Percentiles rank a stretch among this genome's conserved stretches.
Conservation (phyloP, 331 rosid genomes). For the Prunus yedoensis region DNA sequence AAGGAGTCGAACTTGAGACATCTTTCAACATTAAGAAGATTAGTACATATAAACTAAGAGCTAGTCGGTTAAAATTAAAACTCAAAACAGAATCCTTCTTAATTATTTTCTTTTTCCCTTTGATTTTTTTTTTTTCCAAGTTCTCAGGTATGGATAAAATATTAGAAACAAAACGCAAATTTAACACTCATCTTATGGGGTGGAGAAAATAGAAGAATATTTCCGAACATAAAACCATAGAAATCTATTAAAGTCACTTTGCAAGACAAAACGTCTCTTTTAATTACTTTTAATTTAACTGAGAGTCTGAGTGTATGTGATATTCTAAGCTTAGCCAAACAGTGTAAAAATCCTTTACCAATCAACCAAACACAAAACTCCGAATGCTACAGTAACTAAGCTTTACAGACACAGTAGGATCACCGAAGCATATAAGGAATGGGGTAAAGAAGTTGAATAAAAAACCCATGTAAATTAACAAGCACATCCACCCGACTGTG, state of each 20-base stretch:
- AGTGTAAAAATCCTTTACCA: not conserved
- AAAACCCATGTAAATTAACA: constrained; percentile 37
- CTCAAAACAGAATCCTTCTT: no score
- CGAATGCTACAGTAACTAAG: constrained; percentile 8
- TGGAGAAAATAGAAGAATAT: no score
- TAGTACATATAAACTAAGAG: no score
- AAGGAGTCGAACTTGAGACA: no score
- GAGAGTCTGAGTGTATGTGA: not conserved
- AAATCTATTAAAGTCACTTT: not conserved
- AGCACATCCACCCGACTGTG: constrained; percentile 78
- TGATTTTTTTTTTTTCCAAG: no score
- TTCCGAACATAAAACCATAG: not conserved
- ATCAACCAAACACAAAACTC: constrained; percentile 14
- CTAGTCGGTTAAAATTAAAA: no score
- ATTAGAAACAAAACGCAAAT: no score
- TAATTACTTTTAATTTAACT: not conserved
- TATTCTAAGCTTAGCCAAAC: constrained; percentile 8
- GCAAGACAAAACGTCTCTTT: constrained; percentile 3
- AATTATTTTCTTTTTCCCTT: no score
- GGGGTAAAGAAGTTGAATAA: not conserved
- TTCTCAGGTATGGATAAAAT: no score
- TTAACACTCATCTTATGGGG: no score
- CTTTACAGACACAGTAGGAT: constrained; percentile 12
- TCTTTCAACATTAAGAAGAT: no score
- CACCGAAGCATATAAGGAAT: not conserved